Evolutionary conservation across 2,329 filamentous ascomycete species (phyloP).

Genomic region (Trichoderma sp.): DNA sequence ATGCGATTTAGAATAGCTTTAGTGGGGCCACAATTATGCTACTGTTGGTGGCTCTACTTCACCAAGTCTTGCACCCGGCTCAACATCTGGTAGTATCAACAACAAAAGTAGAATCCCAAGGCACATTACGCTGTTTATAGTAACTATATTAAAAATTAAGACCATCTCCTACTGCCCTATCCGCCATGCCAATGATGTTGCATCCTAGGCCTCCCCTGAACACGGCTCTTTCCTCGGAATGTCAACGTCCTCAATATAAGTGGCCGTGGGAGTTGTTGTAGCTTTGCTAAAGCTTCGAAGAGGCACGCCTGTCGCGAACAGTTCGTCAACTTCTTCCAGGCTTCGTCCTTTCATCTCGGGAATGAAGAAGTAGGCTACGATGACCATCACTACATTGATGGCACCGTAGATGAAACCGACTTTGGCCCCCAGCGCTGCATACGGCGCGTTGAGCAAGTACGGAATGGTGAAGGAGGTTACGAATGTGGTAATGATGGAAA

Average conservation of each 20-base stretch:
- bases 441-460: constrained; percentile 40
- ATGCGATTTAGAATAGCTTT: too few species aligned
- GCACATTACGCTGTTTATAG: background rate
- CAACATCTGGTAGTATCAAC: background rate
- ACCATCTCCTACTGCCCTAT: background rate
- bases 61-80: too few species aligned
- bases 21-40: too few species aligned
- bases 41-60: too few species aligned
- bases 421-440: constrained; percentile 40
- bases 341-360: constrained; percentile 47
- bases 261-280: background rate
- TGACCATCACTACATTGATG: constrained; percentile 41
- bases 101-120: background rate
- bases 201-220: constrained; percentile 7
- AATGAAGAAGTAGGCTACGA: constrained; percentile 46
- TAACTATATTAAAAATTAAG: background rate
- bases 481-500: constrained; percentile 37
- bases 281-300: constrained; percentile 27
- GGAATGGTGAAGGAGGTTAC: constrained; percentile 41
- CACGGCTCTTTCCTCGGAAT: background rate
- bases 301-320: constrained; percentile 29
- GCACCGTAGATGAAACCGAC: constrained; percentile 45
- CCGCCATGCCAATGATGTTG: background rate
- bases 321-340: constrained; percentile 32
- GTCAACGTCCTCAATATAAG: constrained; percentile 11